Evolutionary conservation across 768 basidiomycete genomes (phyloP).

Genomic region (Baorangia bicolor): DNA sequence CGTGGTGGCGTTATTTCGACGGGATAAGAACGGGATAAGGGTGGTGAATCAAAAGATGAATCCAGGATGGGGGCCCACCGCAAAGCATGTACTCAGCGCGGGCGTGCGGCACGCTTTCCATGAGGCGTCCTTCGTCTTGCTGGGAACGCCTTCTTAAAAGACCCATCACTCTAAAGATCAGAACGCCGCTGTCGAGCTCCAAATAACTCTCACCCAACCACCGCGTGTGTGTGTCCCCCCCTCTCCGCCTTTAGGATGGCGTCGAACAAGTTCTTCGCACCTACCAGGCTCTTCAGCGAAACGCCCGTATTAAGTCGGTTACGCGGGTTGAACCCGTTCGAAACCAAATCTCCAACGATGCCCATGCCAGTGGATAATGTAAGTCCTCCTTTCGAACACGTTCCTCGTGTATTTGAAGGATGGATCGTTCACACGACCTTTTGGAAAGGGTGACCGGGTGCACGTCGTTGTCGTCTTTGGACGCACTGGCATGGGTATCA

Average conservation of each 20-base stretch:
- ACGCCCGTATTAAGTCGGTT: slow-evolving; percentile 23
- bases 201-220: slow-evolving; percentile 15
- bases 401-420: background rate
- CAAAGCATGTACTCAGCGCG: slow-evolving; percentile 19
- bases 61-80: slow-evolving; percentile 7
- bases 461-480: slow-evolving; percentile 34
- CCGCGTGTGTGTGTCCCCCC: slow-evolving; percentile 11
- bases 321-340: slow-evolving; percentile 27
- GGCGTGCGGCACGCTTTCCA: slow-evolving; percentile 32
- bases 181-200: slow-evolving; percentile 23
- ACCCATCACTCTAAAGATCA: slow-evolving; percentile 12
- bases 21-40: slow-evolving; percentile 19
- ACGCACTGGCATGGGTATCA: slow-evolving; percentile 34
- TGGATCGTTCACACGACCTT: background rate
- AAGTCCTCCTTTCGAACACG: slow-evolving; percentile 6
- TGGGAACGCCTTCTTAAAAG: slow-evolving; percentile 20
- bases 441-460: slow-evolving; percentile 28
- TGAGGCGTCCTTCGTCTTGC: slow-evolving; percentile 27
- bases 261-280: slow-evolving; percentile 20
- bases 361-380: slow-evolving; percentile 34
- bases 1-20: too few relatives aligned
- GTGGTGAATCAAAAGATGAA: slow-evolving; percentile 14
- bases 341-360: slow-evolving; percentile 18
- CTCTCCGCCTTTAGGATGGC: slow-evolving; percentile 20
- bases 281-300: slow-evolving; percentile 22